Conservation (phyloP, 2,329 filamentous ascomycete species). For the Sclerotiophoma versabilis region DNA sequence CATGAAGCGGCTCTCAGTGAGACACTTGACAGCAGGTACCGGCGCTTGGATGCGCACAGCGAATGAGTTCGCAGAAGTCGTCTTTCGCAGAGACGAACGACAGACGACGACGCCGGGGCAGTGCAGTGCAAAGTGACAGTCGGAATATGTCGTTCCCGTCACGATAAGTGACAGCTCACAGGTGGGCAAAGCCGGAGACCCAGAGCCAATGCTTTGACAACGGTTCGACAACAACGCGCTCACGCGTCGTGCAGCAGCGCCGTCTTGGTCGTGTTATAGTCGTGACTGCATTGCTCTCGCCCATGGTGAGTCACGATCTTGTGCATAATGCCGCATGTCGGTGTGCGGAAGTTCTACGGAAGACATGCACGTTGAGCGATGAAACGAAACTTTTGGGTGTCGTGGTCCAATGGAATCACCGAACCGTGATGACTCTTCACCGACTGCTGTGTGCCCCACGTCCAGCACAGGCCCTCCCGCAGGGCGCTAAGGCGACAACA, state of each 20-base stretch:
- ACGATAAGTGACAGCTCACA: slow-evolving; percentile 22
- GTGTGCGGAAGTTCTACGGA: slow-evolving; percentile 13
- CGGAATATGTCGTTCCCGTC: slow-evolving; percentile 23
- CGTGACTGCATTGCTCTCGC: slow-evolving; percentile 39
- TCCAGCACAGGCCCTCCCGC: slow-evolving; percentile 29
- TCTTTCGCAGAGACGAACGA: slow-evolving; percentile 14
- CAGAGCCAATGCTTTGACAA: slow-evolving; percentile 28
- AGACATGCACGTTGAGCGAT: slow-evolving; percentile 30
- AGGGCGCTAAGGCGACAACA: slow-evolving; percentile 40
- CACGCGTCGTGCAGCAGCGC: slow-evolving; percentile 38
- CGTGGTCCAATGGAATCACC: slow-evolving; percentile 40
- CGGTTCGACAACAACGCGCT: slow-evolving; percentile 37
- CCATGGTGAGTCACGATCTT: slow-evolving; percentile 46
- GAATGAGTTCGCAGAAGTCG: slow-evolving; percentile 27
- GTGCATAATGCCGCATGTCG: slow-evolving; percentile 32
- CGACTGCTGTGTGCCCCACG: slow-evolving; percentile 22
- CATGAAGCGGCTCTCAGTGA: slow-evolving; percentile 36
- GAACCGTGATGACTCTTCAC: slow-evolving; percentile 43
- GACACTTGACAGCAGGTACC: slow-evolving; percentile 33
- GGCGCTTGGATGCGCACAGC: slow-evolving; percentile 43
- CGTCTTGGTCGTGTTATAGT: slow-evolving; percentile 48
- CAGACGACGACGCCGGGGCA: slow-evolving; percentile 1
- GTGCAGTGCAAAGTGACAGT: slow-evolving; percentile 33
- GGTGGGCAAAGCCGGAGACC: slow-evolving; percentile 42
- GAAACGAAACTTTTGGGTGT: slow-evolving; percentile 44